These are phyloP conservation scores for Verticillium nonalfalfae DNA, from an alignment of 2,329 filamentous ascomycete species.

Conservation along the genomic window DNA sequence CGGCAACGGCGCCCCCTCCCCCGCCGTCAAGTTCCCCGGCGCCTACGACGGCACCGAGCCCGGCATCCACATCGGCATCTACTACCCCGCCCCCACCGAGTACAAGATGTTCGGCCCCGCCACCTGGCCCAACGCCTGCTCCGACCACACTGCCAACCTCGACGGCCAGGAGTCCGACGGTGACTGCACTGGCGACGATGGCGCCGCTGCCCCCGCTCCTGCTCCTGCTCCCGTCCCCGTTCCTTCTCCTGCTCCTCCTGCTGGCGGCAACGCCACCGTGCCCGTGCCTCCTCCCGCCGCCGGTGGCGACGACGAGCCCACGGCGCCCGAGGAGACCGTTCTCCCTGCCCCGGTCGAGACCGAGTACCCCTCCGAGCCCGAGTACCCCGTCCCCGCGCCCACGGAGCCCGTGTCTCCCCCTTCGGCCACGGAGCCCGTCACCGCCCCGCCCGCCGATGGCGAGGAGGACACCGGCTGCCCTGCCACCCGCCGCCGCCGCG, in stretches of 20 bases:
- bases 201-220: not conserved
- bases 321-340: not conserved
- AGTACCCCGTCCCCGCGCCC: not conserved
- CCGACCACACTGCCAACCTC: conserved; percentile 29
- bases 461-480: not conserved
- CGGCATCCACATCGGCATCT: conserved; percentile 25
- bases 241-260: not conserved
- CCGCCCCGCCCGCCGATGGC: not conserved
- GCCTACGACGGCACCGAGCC: conserved; percentile 19
- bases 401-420: not conserved
- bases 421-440: not conserved
- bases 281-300: not conserved
- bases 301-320: not conserved
- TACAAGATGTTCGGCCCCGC: conserved; percentile 25
- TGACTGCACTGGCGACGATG: conserved; percentile 22
- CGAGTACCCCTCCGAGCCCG: not conserved
- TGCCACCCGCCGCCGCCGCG: not conserved
- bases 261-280: not conserved
- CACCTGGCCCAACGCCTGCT: conserved; percentile 25
- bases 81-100: conserved; percentile 25
- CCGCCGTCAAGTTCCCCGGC: conserved; percentile 1
- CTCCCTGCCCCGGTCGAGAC: not conserved
- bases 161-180: conserved; percentile 23
- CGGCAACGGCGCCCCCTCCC: too few relatives aligned
- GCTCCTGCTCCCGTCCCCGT: not conserved